Evolutionary conservation across 1,284 basidiomycete genomes (phyloP).

Genomic region (Xanthoconium separans): DNA sequence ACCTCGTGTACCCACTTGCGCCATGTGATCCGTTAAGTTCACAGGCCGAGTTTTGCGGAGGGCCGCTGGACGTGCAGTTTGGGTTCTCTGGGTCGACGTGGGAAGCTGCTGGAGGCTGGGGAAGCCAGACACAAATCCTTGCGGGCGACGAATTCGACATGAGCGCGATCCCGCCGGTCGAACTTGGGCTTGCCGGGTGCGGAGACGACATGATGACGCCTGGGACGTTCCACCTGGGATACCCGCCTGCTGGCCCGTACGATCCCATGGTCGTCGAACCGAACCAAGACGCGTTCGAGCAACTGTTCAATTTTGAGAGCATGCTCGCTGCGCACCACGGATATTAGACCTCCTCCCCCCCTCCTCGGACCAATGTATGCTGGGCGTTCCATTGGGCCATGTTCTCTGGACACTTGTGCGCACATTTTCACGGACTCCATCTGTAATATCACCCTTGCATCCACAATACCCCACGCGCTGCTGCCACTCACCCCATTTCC

Average conservation of each 20-base stretch:
- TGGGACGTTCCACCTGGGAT: conserved; percentile 21
- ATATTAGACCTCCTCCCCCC: conserved; percentile 25
- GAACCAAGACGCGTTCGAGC: conserved; percentile 31
- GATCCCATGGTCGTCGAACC: conserved; percentile 29
- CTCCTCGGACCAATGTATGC: conserved; percentile 32
- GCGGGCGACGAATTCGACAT: conserved; percentile 49
- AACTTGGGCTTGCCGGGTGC: conserved; percentile 40
- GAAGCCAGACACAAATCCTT: conserved; percentile 36
- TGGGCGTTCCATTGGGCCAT: conserved; percentile 33
- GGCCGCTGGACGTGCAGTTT: conserved; percentile 24
- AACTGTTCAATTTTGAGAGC: conserved; percentile 33
- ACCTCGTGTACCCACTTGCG: conserved; percentile 22
- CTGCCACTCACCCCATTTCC: conserved; percentile 25
- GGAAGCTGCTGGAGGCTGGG: conserved; percentile 33
- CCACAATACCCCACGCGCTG: conserved; percentile 31
- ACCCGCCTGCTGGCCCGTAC: conserved; percentile 22
- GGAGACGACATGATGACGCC: conserved; percentile 22
- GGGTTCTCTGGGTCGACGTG: conserved; percentile 37
- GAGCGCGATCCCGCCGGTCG: conserved; percentile 45
- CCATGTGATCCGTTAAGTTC: conserved; percentile 15
- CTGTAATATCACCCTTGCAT: conserved; percentile 26
- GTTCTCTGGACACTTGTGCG: conserved; percentile 25
- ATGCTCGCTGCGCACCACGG: conserved; percentile 33
- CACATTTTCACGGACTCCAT: conserved; percentile 22
- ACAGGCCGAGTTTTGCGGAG: conserved; percentile 23